These are phyloP conservation scores for Talaromyces liani DNA, from an alignment of 495 filamentous ascomycete species.

Conservation along the genomic window DNA sequence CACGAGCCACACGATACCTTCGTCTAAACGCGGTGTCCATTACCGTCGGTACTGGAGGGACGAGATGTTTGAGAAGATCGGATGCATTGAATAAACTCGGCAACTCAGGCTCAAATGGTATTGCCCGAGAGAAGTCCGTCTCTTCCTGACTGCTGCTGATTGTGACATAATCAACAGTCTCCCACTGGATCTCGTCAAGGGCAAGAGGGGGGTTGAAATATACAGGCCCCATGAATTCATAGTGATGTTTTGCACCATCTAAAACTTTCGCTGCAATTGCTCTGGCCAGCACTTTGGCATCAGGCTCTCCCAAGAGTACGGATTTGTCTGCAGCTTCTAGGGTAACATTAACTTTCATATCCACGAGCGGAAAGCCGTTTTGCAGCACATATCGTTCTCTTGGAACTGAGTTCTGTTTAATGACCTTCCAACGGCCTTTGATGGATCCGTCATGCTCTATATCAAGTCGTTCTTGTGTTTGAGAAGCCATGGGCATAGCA, in stretches of 20 bases:
- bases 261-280: constrained; percentile 9
- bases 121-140: not conserved
- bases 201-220: not conserved
- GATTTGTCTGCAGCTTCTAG: not conserved
- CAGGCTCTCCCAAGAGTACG: not conserved
- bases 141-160: not conserved
- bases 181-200: not conserved
- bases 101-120: no score
- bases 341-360: not conserved
- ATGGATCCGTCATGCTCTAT: not conserved
- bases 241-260: not conserved
- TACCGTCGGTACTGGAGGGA: not conserved
- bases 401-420: not conserved
- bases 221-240: constrained; percentile 3
- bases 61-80: not conserved
- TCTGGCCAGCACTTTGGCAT: not conserved
- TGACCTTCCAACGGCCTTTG: constrained; percentile 10
- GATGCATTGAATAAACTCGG: not conserved
- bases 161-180: not conserved
- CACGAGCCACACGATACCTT: not conserved
- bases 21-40: not conserved
- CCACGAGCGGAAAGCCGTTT: not conserved
- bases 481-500: constrained; percentile 10
- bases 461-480: not conserved
- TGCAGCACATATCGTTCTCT: not conserved